Conservation (phyloP, 1,284 basidiomycete genomes). For the Ustilago loliicola region DNA sequence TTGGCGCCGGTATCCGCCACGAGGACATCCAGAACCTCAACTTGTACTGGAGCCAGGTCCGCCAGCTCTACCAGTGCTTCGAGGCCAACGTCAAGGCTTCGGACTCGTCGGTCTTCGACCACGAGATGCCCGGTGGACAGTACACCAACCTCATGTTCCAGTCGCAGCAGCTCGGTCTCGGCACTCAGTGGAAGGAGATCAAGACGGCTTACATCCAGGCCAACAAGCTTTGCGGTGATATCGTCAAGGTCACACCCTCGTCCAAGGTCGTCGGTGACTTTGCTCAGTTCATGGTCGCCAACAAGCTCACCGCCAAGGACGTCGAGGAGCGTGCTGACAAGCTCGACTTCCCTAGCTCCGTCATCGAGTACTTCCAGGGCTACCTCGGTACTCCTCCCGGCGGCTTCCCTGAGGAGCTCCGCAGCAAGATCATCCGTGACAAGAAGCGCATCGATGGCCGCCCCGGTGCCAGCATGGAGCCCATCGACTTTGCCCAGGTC, state of each 20-base stretch:
- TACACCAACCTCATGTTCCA: conserved; percentile 83
- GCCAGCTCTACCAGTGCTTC: conserved; percentile 94
- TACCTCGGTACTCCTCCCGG: conserved; percentile 83
- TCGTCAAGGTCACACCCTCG: conserved; percentile 99
- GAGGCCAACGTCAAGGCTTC: conserved; percentile 98
- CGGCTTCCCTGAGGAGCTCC: conserved; percentile 97
- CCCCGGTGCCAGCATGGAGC: conserved; percentile 87
- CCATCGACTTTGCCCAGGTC: conserved; percentile 95
- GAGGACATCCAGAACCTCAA: conserved; percentile 98
- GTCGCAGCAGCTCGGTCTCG: conserved; percentile 95
- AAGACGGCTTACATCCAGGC: conserved; percentile 92
- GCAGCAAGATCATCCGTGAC: conserved; percentile 90
- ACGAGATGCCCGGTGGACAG: conserved; percentile 97
- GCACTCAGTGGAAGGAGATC: conserved; percentile 97
- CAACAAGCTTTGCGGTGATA: conserved; percentile 86
- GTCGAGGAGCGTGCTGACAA: conserved; percentile 87
- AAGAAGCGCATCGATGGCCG: conserved; percentile 93
- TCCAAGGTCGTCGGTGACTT: conserved; percentile 99
- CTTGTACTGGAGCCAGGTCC: conserved; percentile 97
- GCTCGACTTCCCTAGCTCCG: conserved; percentile 91
- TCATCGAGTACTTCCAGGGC: conserved; percentile 76
- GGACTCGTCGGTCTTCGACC: conserved; percentile 88
- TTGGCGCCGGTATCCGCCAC: conserved; percentile 97
- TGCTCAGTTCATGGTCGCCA: conserved; percentile 95
- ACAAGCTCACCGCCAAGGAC: conserved; percentile 87